phyloP scores from a whole-genome alignment of 163 green algal genomes.

The Scenedesmus sp. region DNA sequence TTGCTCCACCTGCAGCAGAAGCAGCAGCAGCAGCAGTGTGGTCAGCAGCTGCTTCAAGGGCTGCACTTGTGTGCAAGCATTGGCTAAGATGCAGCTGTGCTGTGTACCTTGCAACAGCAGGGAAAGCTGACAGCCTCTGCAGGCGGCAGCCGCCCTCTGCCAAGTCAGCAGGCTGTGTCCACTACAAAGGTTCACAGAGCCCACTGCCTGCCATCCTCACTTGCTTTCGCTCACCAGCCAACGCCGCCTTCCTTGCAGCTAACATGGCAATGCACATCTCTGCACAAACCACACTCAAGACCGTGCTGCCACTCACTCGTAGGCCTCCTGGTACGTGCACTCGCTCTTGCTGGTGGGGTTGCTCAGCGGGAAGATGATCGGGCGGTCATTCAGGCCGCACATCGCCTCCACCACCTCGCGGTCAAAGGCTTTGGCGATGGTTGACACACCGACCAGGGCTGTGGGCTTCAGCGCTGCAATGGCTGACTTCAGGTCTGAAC shows the following conservation, averaged over 20 bases:
- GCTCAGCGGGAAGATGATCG: slow-evolving; percentile 96
- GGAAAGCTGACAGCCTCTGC: not conserved
- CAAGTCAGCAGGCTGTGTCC: no score
- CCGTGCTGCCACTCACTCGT: slow-evolving; percentile 41
- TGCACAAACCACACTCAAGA: not conserved
- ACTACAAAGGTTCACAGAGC: no score
- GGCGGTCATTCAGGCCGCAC: slow-evolving; percentile 61
- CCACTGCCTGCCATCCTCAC: no score
- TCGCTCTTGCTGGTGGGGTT: slow-evolving; percentile 95
- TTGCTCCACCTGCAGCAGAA: slow-evolving; percentile 61
- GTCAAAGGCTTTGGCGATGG: slow-evolving; percentile 65
- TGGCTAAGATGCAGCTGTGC: no score
- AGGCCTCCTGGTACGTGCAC: slow-evolving; percentile 88
- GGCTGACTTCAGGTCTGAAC: slow-evolving; percentile 56
- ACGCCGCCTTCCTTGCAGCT: no score
- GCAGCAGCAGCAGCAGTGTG: not conserved
- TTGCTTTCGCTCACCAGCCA: no score
- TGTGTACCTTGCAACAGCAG: not conserved
- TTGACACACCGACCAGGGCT: slow-evolving; percentile 81
- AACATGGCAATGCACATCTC: not conserved
- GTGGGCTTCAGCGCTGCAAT: slow-evolving; percentile 71
- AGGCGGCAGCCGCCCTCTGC: not conserved
- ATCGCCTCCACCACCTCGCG: slow-evolving; percentile 59
- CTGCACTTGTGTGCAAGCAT: no score
- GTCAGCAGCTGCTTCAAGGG: not conserved